Base-by-base conservation (phyloP, 2,329 filamentous ascomycete species). In the Colletotrichum sp. region DNA sequence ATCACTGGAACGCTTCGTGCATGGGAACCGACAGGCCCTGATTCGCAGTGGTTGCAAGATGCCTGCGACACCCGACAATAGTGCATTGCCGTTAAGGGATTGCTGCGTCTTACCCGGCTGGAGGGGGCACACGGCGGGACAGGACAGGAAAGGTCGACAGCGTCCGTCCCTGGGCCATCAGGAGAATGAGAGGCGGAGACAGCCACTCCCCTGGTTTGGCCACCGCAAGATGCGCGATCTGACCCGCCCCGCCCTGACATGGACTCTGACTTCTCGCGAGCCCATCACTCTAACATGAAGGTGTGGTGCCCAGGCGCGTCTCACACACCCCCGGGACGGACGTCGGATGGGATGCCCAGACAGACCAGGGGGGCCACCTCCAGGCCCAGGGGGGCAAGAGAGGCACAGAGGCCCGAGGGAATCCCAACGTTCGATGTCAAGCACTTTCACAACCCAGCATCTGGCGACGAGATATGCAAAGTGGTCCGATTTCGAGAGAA, bases 1-100 rank as follows among this genome's bases (percentile, higher is more conserved):
- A 80, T 80, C 80, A 76, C 83, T 86, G 85, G 82, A 86, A 86
- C 85, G 82, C 82, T 83, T 84, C 79, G 77, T 86, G 86, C 85
- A 85, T 85, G 72, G 83, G 82, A 80, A 79, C 79, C 78, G 80
- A 80, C 80, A 81, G 81, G 82, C 79, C 78, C 79, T 84, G 83
- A 83, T 84, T 85, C 81, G 83, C 81, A 81, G 76, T 77, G 79
- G 80, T 83, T 81, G 80, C 81, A 82, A 76, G 80, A 81, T 78
- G 64, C 78, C 65, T 78, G 68, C 72, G 72, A 67, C 67, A 64
- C n/a, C 63, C 57, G 28, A 69, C 64, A 69, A 69, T 76, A 74
- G 49, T 60, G 74, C 74, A 76, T 69, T 76, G 30, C 65, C 64
- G 34, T 65, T 73, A 74, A 76, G 64, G 44, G 34, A 64, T 36